These are phyloP conservation scores for Petunia secreta DNA, from an alignment of 257 asterid species.

Conservation along the genomic window DNA sequence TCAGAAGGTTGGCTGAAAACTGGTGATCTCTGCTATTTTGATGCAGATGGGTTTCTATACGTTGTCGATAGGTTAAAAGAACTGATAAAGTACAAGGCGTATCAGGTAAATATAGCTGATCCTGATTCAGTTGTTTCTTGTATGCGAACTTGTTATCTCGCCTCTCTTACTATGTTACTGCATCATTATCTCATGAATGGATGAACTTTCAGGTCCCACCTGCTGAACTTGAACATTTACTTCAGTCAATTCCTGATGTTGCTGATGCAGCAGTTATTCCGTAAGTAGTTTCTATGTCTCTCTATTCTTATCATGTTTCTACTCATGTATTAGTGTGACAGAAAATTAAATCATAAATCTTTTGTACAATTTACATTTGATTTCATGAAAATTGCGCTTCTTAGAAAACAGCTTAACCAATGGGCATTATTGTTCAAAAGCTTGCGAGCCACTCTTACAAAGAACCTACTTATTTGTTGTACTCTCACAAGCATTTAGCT, in stretches of 20 bases:
- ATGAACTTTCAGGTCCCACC: constrained; percentile 82
- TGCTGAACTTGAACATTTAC: constrained; percentile 88
- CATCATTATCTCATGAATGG: constrained; percentile 19
- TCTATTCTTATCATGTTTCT: background rate
- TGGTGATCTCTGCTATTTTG: constrained; percentile 93
- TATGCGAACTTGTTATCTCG: background rate
- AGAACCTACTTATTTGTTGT: background rate
- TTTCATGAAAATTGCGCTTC: background rate
- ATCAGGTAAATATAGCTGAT: constrained; percentile 57
- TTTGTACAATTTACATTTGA: background rate
- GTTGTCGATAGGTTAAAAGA: constrained; percentile 91
- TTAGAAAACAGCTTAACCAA: background rate
- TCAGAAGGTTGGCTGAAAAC: constrained; percentile 96
- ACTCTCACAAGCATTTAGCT: background rate
- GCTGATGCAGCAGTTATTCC: constrained; percentile 97
- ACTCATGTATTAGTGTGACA: background rate
- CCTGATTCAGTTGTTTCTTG: background rate
- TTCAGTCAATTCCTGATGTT: constrained; percentile 74
- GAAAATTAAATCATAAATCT: background rate
- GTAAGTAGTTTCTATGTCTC: constrained; percentile 48
- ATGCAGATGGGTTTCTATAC: constrained; percentile 74
- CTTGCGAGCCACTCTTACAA: background rate
- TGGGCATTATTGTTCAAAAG: background rate
- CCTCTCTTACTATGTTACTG: background rate
- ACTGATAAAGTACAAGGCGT: constrained; percentile 88